These are phyloP conservation scores for Nephelium lappaceum DNA, from an alignment of 345 rosid genomes.

Conservation along the genomic window DNA sequence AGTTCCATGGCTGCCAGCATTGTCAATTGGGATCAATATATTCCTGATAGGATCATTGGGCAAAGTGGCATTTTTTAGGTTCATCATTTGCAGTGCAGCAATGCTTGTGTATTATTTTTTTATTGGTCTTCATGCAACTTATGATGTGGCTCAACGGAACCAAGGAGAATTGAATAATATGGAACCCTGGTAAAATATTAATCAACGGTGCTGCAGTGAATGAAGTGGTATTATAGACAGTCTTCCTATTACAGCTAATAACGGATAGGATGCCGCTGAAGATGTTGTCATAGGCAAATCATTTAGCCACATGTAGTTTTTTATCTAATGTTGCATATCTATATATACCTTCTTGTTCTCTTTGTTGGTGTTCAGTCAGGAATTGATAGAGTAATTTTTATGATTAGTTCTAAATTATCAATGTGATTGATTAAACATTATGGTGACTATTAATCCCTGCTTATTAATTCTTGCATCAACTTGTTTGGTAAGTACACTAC, in stretches of 20 bases:
- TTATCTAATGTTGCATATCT: not conserved
- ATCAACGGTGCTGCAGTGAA: not conserved
- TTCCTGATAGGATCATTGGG: constrained; percentile 87
- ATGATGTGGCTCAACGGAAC: constrained; percentile 69
- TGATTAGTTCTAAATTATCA: not conserved
- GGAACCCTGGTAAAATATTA: constrained; percentile 10
- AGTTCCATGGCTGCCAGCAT: constrained; percentile 89
- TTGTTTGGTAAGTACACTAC: not conserved
- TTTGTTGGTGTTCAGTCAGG: not conserved
- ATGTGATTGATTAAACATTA: not conserved
- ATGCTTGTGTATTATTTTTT: constrained; percentile 79
- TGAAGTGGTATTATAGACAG: not conserved
- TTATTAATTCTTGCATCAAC: not conserved
- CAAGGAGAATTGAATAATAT: constrained; percentile 30
- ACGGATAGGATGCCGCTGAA: not conserved
- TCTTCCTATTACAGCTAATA: not conserved
- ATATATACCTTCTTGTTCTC: constrained; percentile 1
- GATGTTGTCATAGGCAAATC: not conserved
- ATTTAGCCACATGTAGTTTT: not conserved
- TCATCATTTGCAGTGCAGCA: constrained; percentile 64
- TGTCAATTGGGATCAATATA: constrained; percentile 77
- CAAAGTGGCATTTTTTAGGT: constrained; percentile 62
- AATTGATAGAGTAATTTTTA: not conserved
- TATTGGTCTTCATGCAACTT: constrained; percentile 88
- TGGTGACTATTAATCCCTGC: not conserved